phyloP scores from a whole-genome alignment of 306 rosid species.

The barrel medic (Medicago truncatula) region MtrunA17r5.0-ANR NC_053044.1:50609501-50610000 shows the following conservation, averaged over 20 bases:
- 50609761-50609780: slow-evolving; percentile 39
- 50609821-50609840: no score
- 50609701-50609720: slow-evolving; percentile 42
- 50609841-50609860: neutral
- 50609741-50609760: slow-evolving; percentile 45
- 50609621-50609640: neutral
- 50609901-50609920: neutral
- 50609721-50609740: slow-evolving; percentile 42
- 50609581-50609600: neutral
- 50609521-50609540: neutral
- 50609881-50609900: neutral
- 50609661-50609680: slow-evolving; percentile 41
- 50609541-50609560: neutral
- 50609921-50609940: neutral
- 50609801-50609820: slow-evolving; percentile 26
- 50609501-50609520: slow-evolving; percentile 23
- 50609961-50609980: no score
- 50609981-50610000: no score
- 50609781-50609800: slow-evolving; percentile 20
- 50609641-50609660: slow-evolving; percentile 25
- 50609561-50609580: neutral
- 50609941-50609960: no score
- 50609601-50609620: slow-evolving; percentile 30
- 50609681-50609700: slow-evolving; percentile 49
- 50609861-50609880: slow-evolving; percentile 21